Conservation (phyloP, 2,329 filamentous ascomycete species). For the Colletotrichum chlorophyti region DNA sequence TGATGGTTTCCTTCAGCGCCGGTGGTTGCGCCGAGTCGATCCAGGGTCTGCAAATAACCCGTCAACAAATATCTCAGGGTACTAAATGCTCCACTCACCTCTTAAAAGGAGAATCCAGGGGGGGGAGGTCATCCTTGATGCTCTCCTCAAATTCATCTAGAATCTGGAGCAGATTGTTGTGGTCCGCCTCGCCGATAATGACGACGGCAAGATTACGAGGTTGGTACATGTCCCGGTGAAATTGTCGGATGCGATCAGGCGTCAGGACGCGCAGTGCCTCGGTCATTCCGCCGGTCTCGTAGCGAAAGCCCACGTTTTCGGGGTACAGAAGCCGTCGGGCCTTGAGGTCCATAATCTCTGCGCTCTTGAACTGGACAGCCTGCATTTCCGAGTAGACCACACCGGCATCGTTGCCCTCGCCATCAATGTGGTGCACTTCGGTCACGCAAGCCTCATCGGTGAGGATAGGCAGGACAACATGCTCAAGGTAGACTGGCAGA, state of each 20-base stretch:
- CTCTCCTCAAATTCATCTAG: conserved; percentile 88
- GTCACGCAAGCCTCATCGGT: conserved; percentile 94
- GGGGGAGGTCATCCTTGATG: conserved; percentile 82
- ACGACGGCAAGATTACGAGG: conserved; percentile 93
- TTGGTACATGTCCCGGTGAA: conserved; percentile 97
- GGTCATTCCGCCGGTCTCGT: conserved; percentile 98
- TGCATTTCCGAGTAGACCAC: conserved; percentile 99
- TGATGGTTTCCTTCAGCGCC: conserved; percentile 71
- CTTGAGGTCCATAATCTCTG: conserved; percentile 86
- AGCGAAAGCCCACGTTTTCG: conserved; percentile 88
- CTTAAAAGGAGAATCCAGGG: conserved; percentile 76
- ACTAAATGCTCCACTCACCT: conserved; percentile 45
- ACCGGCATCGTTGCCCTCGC: conserved; percentile 91
- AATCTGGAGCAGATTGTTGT: conserved; percentile 79
- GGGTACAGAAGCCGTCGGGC: conserved; percentile 85
- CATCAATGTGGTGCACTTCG: conserved; percentile 95
- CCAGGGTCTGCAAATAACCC: conserved; percentile 70
- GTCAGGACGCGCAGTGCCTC: conserved; percentile 87
- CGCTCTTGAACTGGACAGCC: conserved; percentile 83
- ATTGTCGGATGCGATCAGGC: conserved; percentile 88
- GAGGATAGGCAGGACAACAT: conserved; percentile 87
- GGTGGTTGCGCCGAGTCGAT: conserved; percentile 84
- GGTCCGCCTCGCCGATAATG: conserved; percentile 90
- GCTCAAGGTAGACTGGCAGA: conserved; percentile 92
- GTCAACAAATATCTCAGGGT: neutral